A percentile compares a stretch with the other conserved stretches of the same genome.
Conservation (phyloP, 2,329 filamentous ascomycete species). For the Diaporthe citriasiana region DNA sequence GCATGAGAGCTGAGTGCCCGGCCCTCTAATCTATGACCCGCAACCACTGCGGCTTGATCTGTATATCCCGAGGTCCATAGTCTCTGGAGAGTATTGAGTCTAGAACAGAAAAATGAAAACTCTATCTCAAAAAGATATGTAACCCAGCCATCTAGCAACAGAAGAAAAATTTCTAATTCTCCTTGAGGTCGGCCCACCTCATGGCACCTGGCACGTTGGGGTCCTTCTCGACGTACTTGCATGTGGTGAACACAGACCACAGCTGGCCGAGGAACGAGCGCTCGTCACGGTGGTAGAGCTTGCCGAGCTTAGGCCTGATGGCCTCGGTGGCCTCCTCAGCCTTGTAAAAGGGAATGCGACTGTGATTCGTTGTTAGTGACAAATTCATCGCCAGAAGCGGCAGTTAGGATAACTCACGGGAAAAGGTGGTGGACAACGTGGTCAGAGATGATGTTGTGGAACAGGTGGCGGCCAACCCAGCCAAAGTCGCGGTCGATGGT, state of each 20-base stretch:
- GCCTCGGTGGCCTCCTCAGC: conserved; percentile 71
- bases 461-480: conserved; percentile 74
- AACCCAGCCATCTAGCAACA: conserved; percentile 3
- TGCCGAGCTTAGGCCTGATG: conserved; percentile 68
- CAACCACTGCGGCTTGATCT: conserved; percentile 10
- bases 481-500: conserved; percentile 77
- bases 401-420: conserved; percentile 57
- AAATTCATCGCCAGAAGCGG: not conserved
- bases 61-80: not conserved
- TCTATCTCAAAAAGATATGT: not conserved
- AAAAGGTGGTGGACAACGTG: conserved; percentile 76
- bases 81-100: conserved; percentile 7
- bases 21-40: conserved; percentile 13
- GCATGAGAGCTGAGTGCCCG: conserved; percentile 2
- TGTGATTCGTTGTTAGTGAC: conserved; percentile 44
- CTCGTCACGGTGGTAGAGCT: conserved; percentile 64
- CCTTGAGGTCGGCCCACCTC: conserved; percentile 52
- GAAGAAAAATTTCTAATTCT: conserved; percentile 16
- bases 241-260: conserved; percentile 61
- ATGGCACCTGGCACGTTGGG: conserved; percentile 53
- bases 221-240: conserved; percentile 62
- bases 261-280: conserved; percentile 60
- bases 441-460: conserved; percentile 76
- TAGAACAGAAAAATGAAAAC: not conserved
- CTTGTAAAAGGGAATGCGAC: conserved; percentile 71